phyloP scores from a whole-genome alignment of 148 eudicot species.

The Amaranthus cruentus region DNA sequence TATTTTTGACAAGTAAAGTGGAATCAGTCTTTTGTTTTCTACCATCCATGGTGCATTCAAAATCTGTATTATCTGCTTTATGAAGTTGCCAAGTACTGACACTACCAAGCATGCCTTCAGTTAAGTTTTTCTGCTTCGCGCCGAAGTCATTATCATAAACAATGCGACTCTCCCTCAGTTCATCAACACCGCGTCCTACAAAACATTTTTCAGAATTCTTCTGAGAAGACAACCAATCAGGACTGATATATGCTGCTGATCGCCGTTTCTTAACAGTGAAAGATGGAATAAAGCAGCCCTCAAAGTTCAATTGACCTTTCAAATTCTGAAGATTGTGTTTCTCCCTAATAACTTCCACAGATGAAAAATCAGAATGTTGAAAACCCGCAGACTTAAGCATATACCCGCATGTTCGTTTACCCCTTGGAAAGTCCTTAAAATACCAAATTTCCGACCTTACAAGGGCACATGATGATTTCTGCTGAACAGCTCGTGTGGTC shows the following conservation, averaged over 20 bases:
- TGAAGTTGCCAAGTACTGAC: background rate
- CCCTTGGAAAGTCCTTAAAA: slow-evolving; percentile 35
- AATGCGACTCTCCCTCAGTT: slow-evolving; percentile 11
- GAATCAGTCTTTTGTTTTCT: slow-evolving; percentile 7
- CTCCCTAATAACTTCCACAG: slow-evolving; percentile 6
- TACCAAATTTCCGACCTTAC: slow-evolving; percentile 15
- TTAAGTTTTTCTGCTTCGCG: background rate
- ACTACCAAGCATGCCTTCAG: slow-evolving; percentile 7
- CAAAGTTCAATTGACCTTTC: slow-evolving; percentile 21
- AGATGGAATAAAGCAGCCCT: slow-evolving; percentile 21
- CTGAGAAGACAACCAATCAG: slow-evolving; percentile 12
- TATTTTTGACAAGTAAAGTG: slow-evolving; percentile 16
- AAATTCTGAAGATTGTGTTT: slow-evolving; percentile 14
- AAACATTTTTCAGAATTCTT: slow-evolving; percentile 13
- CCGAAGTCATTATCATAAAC: background rate
- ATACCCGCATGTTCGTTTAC: slow-evolving; percentile 36
- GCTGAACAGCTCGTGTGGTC: too few species aligned
- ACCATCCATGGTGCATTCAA: slow-evolving; percentile 11
- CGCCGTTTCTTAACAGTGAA: slow-evolving; percentile 29
- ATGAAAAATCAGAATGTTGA: slow-evolving; percentile 9
- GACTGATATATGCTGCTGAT: slow-evolving; percentile 29
- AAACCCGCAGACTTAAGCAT: slow-evolving; percentile 16
- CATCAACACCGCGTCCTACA: slow-evolving; percentile 6
- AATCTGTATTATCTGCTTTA: slow-evolving; percentile 7
- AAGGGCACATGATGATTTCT: too few species aligned